Evolutionary conservation across 164 flowering plant species (phyloP).

Genomic region (grape (Vitis vinifera)): ASM3070453v1 NC_081818.1:30250501-30251000

Average conservation of each 20-base stretch:
- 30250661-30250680: neutral
- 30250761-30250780: slow-evolving; percentile 44
- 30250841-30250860: slow-evolving; percentile 19
- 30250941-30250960: too few species aligned
- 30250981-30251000: too few species aligned
- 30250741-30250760: slow-evolving; percentile 38
- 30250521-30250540: slow-evolving; percentile 6
- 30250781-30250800: slow-evolving; percentile 36
- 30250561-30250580: neutral
- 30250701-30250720: slow-evolving; percentile 13
- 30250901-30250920: too few species aligned
- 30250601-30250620: too few species aligned
- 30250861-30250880: slow-evolving; percentile 4
- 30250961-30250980: too few species aligned
- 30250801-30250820: slow-evolving; percentile 25
- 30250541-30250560: slow-evolving; percentile 23
- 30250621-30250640: too few species aligned
- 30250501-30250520: slow-evolving; percentile 11
- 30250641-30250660: slow-evolving; percentile 21
- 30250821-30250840: slow-evolving; percentile 32
- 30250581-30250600: too few species aligned
- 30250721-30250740: slow-evolving; percentile 17
- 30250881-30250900: too few species aligned
- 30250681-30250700: neutral
- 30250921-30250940: too few species aligned